Base-by-base conservation (phyloP, 2,329 filamentous ascomycete species). In the Pseudogymnoascus pannorum region DNA sequence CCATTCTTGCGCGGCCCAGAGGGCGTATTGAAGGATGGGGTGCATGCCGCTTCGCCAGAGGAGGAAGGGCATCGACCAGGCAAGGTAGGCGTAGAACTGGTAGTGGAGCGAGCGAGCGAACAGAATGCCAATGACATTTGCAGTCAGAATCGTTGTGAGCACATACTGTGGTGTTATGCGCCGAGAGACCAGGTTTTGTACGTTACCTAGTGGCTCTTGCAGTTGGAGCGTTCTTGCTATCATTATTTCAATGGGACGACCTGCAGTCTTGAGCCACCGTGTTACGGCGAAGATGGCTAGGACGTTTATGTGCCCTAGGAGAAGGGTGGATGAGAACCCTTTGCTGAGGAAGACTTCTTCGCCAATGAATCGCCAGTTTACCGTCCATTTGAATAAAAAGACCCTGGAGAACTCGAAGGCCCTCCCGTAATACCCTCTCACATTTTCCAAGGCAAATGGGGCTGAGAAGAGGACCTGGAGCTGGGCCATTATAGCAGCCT, bases 331-430 rank as follows among this genome's bases (percentile, higher is more conserved):
- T 14, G 87, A 82, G 68, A 90, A 89, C 2, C 75, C 71, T 62
- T 74, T 80, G n/a, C 85, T 88, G 54, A 95, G 81, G 69, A 99
- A 99, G 0, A 77, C 75, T 5, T 89, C 83, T 74, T 97, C 92
- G 14, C 89, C 87, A n/a, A 97, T 76, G 72, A 97, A 97, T 60
- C 92, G 86, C 94, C 94, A 99, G 75, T 99, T 99, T 67, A 99
- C 94, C 0, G 94, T 99, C 94, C 94, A 99, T 75, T 93, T 92
- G 79, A 93, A 97, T 69, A 96, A 81, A 76, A 99, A 99, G 68
- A 91, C 86, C 60, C 94, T 83, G 54, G 89, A 92, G 62, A 99
- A 81, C 76, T 99, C 92, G 72, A 99, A 99, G 0, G 94, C 92
- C 65, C 89, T 82, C 54, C 84, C 82, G 16, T 95, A 72, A 72